Evolutionary conservation across 2,329 filamentous ascomycete genomes (phyloP), one percentile per base, ranked within the genome.

Genomic region (Atkinsonella texensis): DNA sequence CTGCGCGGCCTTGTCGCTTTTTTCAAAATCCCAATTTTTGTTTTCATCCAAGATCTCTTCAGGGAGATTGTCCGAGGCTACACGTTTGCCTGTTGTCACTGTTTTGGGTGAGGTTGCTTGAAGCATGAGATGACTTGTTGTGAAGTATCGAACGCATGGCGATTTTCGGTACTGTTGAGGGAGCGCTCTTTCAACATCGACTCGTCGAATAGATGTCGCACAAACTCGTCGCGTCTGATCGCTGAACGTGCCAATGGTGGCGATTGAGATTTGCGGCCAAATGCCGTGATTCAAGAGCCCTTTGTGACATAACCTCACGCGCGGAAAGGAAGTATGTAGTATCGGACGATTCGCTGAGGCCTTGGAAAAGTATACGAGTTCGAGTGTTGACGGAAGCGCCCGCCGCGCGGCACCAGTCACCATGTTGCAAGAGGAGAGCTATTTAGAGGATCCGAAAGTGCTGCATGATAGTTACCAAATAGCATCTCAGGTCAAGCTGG

Each of bases 1-100:
- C 61, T 89, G 83, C 12, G 84, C 80, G 35, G 90, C 93, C 67
- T 85, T 91, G 65, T 95, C 91, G 53, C 87, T 90, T 59, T 84
- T 78, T 50, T 80, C 73, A 45, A 80, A 79, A 15, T 71, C 68
- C 32, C 68, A 57, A 46, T 76, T 69, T 33, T 63, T 58, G 31
- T 63, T 58, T 35, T 62, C 54, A 10, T 60, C 53, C 10, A 53
- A 51, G 42, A 68, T 53, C 47, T 67, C 59, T 53, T 75, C 69
- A 23, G 9, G 38, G 7, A 28, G 40, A 28, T 53, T 54, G 8
- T 53, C 43, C 47, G 5, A 62, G 58, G 39, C 52, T 46, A 48
- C 70, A 65, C 53, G 74, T 68, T 55, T 72, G 68, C 48, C 65
- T 62, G 49, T 64, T 61, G 20, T 65, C 49, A 68, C 55, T 33